phyloP scores from a whole-genome alignment of 495 filamentous ascomycete genomes.

The Aspergillus leporis region DNA sequence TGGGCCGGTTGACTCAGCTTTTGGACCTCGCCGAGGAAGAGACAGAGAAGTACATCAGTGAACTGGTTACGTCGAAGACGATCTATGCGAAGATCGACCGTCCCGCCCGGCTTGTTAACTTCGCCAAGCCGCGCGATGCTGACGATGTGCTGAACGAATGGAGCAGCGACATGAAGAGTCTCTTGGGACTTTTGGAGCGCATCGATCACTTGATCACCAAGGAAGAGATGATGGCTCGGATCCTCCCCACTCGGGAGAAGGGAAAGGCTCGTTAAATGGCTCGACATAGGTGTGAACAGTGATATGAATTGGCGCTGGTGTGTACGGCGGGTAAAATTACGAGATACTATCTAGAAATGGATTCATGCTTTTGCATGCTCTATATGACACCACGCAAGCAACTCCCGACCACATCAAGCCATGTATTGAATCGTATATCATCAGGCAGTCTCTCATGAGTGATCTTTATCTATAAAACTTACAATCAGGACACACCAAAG shows the following conservation, averaged over 20 bases:
- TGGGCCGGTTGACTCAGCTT: slow-evolving; percentile 82
- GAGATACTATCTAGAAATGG: slow-evolving; percentile 31
- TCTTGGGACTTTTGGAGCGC: slow-evolving; percentile 86
- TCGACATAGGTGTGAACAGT: slow-evolving; percentile 6
- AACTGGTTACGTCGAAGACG: slow-evolving; percentile 93
- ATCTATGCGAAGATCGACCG: slow-evolving; percentile 98
- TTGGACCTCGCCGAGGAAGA: slow-evolving; percentile 91
- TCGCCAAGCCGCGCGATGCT: slow-evolving; percentile 90
- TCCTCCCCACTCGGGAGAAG: slow-evolving; percentile 69
- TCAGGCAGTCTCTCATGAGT: neutral
- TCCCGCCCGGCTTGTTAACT: slow-evolving; percentile 86
- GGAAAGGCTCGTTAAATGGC: slow-evolving; percentile 42
- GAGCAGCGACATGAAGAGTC: slow-evolving; percentile 98
- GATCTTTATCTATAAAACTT: neutral
- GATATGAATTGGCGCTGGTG: slow-evolving; percentile 18
- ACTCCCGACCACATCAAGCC: neutral
- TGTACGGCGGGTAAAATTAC: slow-evolving; percentile 37
- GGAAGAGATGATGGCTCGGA: slow-evolving; percentile 99
- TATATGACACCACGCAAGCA: neutral
- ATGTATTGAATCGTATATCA: neutral
- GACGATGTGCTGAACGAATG: slow-evolving; percentile 98
- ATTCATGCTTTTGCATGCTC: slow-evolving; percentile 19
- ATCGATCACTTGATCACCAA: slow-evolving; percentile 99
- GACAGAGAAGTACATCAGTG: slow-evolving; percentile 96
- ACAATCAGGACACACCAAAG: neutral